Conservation (phyloP, 805 yeast genomes). For the Yamadazyma ubonensis region DNA sequence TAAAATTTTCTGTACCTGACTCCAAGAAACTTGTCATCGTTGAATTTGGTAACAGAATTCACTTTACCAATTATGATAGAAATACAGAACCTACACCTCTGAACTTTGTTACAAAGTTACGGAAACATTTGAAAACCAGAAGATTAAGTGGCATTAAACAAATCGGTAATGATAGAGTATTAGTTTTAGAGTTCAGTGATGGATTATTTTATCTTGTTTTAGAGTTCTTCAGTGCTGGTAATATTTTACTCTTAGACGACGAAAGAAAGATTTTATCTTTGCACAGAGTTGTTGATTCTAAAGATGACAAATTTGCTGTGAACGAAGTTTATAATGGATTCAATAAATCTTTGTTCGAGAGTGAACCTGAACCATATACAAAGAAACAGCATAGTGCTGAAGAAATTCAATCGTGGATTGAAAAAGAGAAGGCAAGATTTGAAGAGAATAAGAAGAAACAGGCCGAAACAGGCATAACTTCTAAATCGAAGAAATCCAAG, state of each 20-base stretch:
- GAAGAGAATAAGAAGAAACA: conserved; percentile 7
- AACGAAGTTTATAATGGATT: conserved; percentile 70
- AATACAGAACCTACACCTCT: conserved; percentile 81
- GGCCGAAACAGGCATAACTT: not conserved
- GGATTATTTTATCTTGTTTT: conserved; percentile 74
- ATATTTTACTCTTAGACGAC: conserved; percentile 73
- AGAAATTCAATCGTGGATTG: conserved; percentile 41
- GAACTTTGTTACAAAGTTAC: conserved; percentile 76
- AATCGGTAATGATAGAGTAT: conserved; percentile 76
- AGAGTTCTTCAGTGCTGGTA: conserved; percentile 96
- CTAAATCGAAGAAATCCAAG: conserved; percentile 38
- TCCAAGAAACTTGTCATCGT: conserved; percentile 72
- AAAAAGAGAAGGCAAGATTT: conserved; percentile 28
- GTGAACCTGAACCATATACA: conserved; percentile 13
- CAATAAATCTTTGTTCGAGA: conserved; percentile 46
- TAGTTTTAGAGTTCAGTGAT: conserved; percentile 81
- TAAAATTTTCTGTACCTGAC: conserved; percentile 82
- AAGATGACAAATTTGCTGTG: conserved; percentile 64
- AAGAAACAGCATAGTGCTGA: conserved; percentile 25
- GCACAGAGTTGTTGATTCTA: conserved; percentile 77
- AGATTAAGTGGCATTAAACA: conserved; percentile 72
- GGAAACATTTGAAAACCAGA: conserved; percentile 83
- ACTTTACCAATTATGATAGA: conserved; percentile 76
- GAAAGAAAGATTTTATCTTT: conserved; percentile 65
- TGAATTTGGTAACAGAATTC: conserved; percentile 84